phyloP scores from a whole-genome alignment of 768 basidiomycete species.

The Phallus indusiatus region DNA sequence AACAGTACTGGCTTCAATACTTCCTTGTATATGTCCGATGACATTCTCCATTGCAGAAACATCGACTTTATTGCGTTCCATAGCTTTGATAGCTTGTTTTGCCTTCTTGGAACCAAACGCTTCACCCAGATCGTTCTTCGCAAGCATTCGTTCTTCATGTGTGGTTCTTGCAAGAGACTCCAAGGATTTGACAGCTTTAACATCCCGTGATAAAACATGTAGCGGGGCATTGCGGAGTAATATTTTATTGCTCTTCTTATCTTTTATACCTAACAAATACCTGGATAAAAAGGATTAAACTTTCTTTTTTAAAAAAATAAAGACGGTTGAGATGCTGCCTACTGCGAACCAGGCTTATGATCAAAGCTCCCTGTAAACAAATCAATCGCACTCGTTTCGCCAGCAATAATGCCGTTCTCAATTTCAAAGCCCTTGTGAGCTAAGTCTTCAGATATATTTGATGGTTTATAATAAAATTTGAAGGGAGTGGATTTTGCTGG shows the following conservation, averaged over 20 bases:
- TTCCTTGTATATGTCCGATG: constrained; percentile 70
- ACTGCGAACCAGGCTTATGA: constrained; percentile 46
- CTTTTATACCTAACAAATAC: constrained; percentile 77
- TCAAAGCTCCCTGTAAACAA: constrained; percentile 49
- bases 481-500: constrained; percentile 53
- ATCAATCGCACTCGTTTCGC: constrained; percentile 78
- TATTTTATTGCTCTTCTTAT: constrained; percentile 65
- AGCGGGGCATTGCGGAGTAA: constrained; percentile 58
- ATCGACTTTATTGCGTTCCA: constrained; percentile 86
- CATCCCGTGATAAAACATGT: constrained; percentile 63
- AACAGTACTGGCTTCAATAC: constrained; percentile 65
- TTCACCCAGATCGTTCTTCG: constrained; percentile 74
- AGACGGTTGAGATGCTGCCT: constrained; percentile 20
- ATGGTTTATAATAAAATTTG: constrained; percentile 45
- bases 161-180: constrained; percentile 37
- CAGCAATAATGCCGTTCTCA: constrained; percentile 46
- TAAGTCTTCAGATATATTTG: constrained; percentile 21
- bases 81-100: constrained; percentile 72
- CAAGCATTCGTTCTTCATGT: constrained; percentile 46
- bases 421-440: constrained; percentile 25
- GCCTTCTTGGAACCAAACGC: constrained; percentile 95
- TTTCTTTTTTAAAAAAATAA: neutral
- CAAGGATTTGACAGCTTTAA: constrained; percentile 75
- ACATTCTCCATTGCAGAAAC: constrained; percentile 80
- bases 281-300: constrained; percentile 25